Evolutionary conservation across 75 land plant species (phyloP).

Genomic region (Chamaecyparis obtusa): DNA sequence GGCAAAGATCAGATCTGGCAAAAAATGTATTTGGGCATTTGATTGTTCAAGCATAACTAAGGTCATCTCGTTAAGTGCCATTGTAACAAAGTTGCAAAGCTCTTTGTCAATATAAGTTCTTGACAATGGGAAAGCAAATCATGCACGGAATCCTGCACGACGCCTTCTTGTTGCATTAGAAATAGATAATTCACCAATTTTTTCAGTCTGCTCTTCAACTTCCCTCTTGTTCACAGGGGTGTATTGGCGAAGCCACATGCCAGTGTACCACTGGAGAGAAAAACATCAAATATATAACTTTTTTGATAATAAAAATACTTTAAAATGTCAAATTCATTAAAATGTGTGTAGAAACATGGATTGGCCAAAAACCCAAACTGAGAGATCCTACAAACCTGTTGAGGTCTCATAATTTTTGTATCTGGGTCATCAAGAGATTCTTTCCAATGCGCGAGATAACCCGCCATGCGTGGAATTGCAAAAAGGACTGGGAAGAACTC

Average conservation of each 20-base stretch:
- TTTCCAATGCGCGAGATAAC: conserved; percentile 95
- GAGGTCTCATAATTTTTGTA: conserved; percentile 97
- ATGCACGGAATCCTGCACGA: conserved; percentile 49
- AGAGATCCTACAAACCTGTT: conserved; percentile 56
- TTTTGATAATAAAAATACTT: neutral
- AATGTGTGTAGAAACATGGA: neutral
- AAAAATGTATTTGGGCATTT: neutral
- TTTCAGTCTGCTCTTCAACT: conserved; percentile 46
- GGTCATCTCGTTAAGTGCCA: neutral
- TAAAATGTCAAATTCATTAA: neutral
- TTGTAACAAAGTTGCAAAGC: neutral
- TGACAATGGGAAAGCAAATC: neutral
- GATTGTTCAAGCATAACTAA: neutral
- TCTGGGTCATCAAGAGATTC: conserved; percentile 98
- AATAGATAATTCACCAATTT: conserved; percentile 60
- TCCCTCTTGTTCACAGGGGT: conserved; percentile 53
- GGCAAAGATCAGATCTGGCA: neutral
- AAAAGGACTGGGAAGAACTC: conserved; percentile 96
- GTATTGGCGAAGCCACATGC: conserved; percentile 88
- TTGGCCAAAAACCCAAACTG: neutral
- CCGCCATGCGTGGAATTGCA: conserved; percentile 99
- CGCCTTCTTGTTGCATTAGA: conserved; percentile 94
- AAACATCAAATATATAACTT: neutral
- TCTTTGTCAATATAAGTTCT: neutral
- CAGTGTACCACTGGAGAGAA: conserved; percentile 80